Evolutionary conservation across 2,329 filamentous ascomycete species (phyloP).

Genomic region (Thielaviopsis populi): DNA sequence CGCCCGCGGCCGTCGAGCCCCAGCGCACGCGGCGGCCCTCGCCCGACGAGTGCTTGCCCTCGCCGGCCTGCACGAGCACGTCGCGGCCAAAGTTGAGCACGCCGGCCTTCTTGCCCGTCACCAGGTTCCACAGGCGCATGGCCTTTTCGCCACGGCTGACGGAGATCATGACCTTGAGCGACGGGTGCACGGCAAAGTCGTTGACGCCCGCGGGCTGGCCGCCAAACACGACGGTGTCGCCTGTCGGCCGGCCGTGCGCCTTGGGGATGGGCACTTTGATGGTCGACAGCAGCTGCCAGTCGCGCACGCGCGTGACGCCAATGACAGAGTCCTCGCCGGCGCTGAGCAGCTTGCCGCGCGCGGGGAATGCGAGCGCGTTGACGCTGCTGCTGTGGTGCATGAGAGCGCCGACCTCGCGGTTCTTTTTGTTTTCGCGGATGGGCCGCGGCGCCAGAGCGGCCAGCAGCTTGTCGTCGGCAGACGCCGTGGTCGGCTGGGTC

Average conservation of each 20-base stretch:
- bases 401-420: slow-evolving; percentile 74
- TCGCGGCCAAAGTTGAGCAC: slow-evolving; percentile 71
- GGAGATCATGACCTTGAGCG: slow-evolving; percentile 90
- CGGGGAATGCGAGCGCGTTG: slow-evolving; percentile 67
- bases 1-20: slow-evolving; percentile 52
- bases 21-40: slow-evolving; percentile 74
- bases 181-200: slow-evolving; percentile 88
- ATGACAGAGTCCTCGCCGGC: slow-evolving; percentile 83
- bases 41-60: slow-evolving; percentile 60
- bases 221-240: slow-evolving; percentile 73
- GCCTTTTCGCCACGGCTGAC: slow-evolving; percentile 79
- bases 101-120: slow-evolving; percentile 89
- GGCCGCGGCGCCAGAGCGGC: slow-evolving; percentile 56
- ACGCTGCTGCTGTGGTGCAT: slow-evolving; percentile 76
- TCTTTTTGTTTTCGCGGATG: slow-evolving; percentile 70
- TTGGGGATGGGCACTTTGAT: slow-evolving; percentile 85
- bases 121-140: slow-evolving; percentile 91
- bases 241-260: slow-evolving; percentile 62
- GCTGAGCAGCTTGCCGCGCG: slow-evolving; percentile 74
- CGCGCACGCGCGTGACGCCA: slow-evolving; percentile 69
- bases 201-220: slow-evolving; percentile 79
- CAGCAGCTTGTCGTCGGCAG: slow-evolving; percentile 35
- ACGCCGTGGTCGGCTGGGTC: slow-evolving; percentile 19
- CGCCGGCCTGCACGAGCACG: slow-evolving; percentile 58
- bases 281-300: slow-evolving; percentile 75